Evolutionary conservation across 495 filamentous ascomycete species (phyloP).

Genomic region (Rostrohypoxylon terebratum): DNA sequence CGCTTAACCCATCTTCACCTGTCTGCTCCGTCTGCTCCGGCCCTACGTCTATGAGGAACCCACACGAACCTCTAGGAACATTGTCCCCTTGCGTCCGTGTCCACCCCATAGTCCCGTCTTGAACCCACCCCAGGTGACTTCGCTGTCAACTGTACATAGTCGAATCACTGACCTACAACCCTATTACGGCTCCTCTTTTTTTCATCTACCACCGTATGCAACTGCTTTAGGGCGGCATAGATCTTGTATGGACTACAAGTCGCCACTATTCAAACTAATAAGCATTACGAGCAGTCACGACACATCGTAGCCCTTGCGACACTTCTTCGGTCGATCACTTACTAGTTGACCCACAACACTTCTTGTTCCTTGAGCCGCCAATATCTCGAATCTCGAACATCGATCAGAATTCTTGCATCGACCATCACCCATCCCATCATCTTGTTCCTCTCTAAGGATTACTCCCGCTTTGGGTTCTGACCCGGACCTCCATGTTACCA

Average conservation of each 20-base stretch:
- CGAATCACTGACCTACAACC: conserved; percentile 18
- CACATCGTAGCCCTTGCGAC: conserved; percentile 26
- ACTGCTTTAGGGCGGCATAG: conserved; percentile 11
- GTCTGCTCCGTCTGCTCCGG: conserved; percentile 20
- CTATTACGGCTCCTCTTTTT: conserved; percentile 10
- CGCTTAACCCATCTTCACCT: conserved; percentile 26
- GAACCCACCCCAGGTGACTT: conserved; percentile 35
- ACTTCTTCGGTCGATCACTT: conserved; percentile 11
- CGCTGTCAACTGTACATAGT: conserved; percentile 23
- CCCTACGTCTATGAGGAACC: conserved; percentile 26
- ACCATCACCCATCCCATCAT: conserved; percentile 18
- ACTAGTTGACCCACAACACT: conserved; percentile 16
- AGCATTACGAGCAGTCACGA: conserved; percentile 28
- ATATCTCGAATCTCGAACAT: conserved; percentile 30
- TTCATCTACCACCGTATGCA: conserved; percentile 17
- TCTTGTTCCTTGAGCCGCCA: conserved; percentile 22
- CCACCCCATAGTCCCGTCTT: conserved; percentile 24
- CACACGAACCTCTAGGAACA: conserved; percentile 43
- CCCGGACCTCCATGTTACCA: conserved; percentile 25
- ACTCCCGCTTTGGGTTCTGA: conserved; percentile 17
- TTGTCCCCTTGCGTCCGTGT: conserved; percentile 39
- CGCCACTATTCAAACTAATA: conserved; percentile 29
- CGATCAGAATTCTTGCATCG: conserved; percentile 20
- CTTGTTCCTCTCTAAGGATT: neutral
- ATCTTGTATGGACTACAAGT: conserved; percentile 26